A percentile compares a stretch with the other conserved stretches of the same genome.
These are phyloP conservation scores for Cunninghamia lanceolata DNA, from an alignment of 75 land plant genomes.

Conservation along the genomic window DNA sequence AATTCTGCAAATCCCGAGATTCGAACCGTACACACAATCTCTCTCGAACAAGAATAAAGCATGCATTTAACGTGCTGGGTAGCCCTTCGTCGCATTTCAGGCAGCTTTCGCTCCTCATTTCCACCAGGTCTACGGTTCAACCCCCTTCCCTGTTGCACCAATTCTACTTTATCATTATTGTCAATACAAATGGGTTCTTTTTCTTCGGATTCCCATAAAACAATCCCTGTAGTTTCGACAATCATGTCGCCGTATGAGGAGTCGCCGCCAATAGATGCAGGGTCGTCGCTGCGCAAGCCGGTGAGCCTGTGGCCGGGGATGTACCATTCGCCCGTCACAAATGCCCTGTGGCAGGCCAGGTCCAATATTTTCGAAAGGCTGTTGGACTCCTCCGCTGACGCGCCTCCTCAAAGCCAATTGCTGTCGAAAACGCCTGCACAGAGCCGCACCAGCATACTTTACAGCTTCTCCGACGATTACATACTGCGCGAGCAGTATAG, in stretches of 20 bases:
- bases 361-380: conserved; percentile 73
- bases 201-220: conserved; percentile 4
- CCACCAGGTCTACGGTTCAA: neutral
- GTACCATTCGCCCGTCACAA: conserved; percentile 96
- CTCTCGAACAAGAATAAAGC: neutral
- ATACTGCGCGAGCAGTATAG: conserved; percentile 90
- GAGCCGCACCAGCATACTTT: conserved; percentile 67
- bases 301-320: conserved; percentile 92
- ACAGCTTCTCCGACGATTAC: conserved; percentile 63
- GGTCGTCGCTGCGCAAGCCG: conserved; percentile 49
- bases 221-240: conserved; percentile 38
- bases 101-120: neutral
- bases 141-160: neutral
- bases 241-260: conserved; percentile 34
- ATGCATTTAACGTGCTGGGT: neutral
- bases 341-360: conserved; percentile 85
- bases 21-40: neutral
- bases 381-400: conserved; percentile 53
- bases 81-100: neutral
- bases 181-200: neutral
- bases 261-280: conserved; percentile 19
- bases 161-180: neutral
- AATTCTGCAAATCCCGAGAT: neutral
- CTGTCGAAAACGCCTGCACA: conserved; percentile 63
- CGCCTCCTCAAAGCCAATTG: conserved; percentile 70